These are phyloP conservation scores for Euptelea pleiosperma DNA, from an alignment of 164 flowering plant species.

Conservation along the genomic window DNA sequence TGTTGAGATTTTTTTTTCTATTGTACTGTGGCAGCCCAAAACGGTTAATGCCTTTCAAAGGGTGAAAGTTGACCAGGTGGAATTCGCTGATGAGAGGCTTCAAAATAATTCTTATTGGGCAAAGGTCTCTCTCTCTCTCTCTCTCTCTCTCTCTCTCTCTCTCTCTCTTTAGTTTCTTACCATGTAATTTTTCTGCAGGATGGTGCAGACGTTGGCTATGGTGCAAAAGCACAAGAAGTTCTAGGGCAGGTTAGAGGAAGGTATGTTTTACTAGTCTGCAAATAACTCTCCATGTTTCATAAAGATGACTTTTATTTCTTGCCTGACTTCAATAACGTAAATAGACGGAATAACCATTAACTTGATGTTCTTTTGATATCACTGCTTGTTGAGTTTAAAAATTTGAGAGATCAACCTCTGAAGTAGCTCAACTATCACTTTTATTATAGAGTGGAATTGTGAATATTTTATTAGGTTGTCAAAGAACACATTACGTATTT, in stretches of 20 bases:
- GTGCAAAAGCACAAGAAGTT: slow-evolving; percentile 95
- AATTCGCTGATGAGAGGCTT: slow-evolving; percentile 70
- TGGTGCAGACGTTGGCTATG: slow-evolving; percentile 95
- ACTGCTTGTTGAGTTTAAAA: no score
- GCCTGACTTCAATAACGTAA: no score
- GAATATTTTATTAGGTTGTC: no score
- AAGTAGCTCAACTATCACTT: no score
- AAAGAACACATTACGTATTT: no score
- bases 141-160: no score
- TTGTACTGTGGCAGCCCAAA: slow-evolving; percentile 56
- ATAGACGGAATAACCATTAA: no score
- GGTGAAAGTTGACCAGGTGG: slow-evolving; percentile 71
- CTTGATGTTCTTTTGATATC: no score
- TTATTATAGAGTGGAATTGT: no score
- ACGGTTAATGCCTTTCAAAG: slow-evolving; percentile 69
- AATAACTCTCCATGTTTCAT: no score
- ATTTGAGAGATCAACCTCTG: no score
- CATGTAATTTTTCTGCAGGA: slow-evolving; percentile 35
- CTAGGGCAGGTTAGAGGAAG: slow-evolving; percentile 94
- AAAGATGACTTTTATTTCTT: no score
- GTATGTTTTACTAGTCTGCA: slow-evolving; percentile 42
- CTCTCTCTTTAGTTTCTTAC: not conserved
- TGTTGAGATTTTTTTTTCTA: not conserved
- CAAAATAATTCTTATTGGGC: slow-evolving; percentile 98
- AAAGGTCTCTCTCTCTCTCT: slow-evolving; percentile 65